A percentile compares a stretch with the other conserved stretches of the same genome.
Evolutionary conservation across 768 basidiomycete genomes (phyloP).

Genomic region (Mycena pura): DNA sequence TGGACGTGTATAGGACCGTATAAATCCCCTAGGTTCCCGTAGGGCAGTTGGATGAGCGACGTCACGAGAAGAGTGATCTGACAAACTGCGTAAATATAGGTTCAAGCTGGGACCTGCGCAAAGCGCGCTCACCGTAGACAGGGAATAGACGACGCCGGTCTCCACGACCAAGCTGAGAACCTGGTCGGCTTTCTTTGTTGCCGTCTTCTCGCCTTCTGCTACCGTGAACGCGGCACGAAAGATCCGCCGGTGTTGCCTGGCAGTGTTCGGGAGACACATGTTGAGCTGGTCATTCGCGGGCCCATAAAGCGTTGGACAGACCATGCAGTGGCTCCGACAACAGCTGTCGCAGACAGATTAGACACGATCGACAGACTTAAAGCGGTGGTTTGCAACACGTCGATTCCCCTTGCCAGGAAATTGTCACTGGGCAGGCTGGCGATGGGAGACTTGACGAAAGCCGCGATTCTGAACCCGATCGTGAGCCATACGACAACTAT

Average conservation of each 20-base stretch:
- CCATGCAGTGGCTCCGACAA: constrained; percentile 17
- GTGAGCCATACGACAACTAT: too few species aligned
- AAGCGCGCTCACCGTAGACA: constrained; percentile 15
- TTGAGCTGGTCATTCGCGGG: background rate
- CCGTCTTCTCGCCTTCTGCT: background rate
- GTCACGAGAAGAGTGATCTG: constrained; percentile 2
- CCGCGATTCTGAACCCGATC: background rate
- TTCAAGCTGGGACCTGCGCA: background rate
- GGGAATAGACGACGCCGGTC: constrained; percentile 13
- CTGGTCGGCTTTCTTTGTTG: constrained; percentile 6
- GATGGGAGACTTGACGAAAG: background rate
- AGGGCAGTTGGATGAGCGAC: constrained; percentile 12
- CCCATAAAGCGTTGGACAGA: background rate
- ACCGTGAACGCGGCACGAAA: background rate
- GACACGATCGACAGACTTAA: background rate
- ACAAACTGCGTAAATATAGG: background rate
- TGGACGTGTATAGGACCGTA: constrained; percentile 10
- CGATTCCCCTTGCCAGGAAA: background rate
- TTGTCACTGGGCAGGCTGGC: background rate
- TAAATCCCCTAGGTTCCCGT: constrained; percentile 15
- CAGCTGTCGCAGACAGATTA: background rate
- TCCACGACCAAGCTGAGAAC: constrained; percentile 18
- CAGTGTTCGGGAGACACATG: background rate
- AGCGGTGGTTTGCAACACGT: background rate
- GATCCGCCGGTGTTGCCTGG: constrained; percentile 5